These are phyloP conservation scores for Trametes pubescens DNA, from an alignment of 1,284 basidiomycete species.

Conservation along the genomic window DNA sequence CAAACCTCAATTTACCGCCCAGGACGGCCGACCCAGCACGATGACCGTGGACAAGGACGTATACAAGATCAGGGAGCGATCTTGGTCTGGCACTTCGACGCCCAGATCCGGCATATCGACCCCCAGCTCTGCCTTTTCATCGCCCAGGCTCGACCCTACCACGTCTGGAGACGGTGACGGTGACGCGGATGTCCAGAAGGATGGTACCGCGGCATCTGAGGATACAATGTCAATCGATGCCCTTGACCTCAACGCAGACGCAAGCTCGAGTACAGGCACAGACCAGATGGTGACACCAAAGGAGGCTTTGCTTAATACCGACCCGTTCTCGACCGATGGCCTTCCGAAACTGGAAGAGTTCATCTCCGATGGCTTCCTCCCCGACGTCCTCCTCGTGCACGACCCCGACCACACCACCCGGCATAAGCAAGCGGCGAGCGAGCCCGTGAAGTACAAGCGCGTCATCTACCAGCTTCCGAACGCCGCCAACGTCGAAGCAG, in stretches of 20 bases:
- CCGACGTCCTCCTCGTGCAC: slow-evolving; percentile 44
- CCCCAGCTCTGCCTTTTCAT: no score
- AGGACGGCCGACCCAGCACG: neutral
- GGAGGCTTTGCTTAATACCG: neutral
- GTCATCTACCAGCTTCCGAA: slow-evolving; percentile 29
- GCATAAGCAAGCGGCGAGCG: neutral
- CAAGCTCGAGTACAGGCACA: neutral
- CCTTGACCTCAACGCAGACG: no score
- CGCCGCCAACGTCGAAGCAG: neutral
- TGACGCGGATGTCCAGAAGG: neutral
- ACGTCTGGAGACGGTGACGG: neutral
- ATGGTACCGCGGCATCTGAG: no score
- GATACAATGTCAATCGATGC: no score
- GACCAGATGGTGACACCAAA: neutral
- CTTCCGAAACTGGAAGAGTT: slow-evolving; percentile 44
- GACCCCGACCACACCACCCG: slow-evolving; percentile 32
- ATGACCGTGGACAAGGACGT: neutral
- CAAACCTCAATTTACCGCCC: neutral
- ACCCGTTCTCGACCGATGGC: slow-evolving; percentile 14
- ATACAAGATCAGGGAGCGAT: neutral
- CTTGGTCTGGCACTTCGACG: no score
- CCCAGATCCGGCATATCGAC: no score
- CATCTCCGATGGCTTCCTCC: slow-evolving; percentile 44
- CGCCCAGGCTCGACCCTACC: no score
- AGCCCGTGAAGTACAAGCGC: slow-evolving; percentile 37